Percentiles rank a stretch among this genome's conserved stretches.
These are phyloP conservation scores for Ascochyta koolunga DNA, from an alignment of 2,329 filamentous ascomycete species.

Conservation along the genomic window DNA sequence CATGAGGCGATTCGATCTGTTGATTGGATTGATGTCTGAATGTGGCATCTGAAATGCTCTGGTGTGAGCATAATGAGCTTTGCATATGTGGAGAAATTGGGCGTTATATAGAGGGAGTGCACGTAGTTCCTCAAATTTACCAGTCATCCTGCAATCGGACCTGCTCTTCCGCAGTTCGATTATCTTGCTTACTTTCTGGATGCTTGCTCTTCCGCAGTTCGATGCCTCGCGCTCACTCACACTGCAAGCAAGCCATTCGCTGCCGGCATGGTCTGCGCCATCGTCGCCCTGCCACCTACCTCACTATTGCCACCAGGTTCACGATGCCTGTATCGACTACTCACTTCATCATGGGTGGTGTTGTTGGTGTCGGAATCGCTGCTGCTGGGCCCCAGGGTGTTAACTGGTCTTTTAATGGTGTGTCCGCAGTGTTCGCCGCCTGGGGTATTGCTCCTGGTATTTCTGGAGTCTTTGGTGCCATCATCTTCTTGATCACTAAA, in stretches of 20 bases:
- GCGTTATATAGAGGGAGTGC: constrained; percentile 27
- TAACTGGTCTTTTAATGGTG: constrained; percentile 63
- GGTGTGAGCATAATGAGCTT: constrained; percentile 2
- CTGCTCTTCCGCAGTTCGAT: constrained; percentile 60
- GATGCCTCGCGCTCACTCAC: constrained; percentile 56
- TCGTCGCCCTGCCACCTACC: constrained; percentile 59
- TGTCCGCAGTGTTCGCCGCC: constrained; percentile 63
- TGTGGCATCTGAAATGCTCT: constrained; percentile 14
- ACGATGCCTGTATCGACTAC: constrained; percentile 63
- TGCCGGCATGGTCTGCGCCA: constrained; percentile 60
- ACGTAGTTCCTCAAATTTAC: constrained; percentile 1
- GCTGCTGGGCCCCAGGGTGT: constrained; percentile 61
- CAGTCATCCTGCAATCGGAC: constrained; percentile 21
- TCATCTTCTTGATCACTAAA: constrained; percentile 64
- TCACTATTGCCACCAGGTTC: constrained; percentile 59
- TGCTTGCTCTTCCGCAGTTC: constrained; percentile 60
- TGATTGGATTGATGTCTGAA: constrained; percentile 19
- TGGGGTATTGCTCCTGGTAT: constrained; percentile 67
- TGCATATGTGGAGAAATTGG: constrained; percentile 1
- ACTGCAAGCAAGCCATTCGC: constrained; percentile 57
- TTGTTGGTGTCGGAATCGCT: constrained; percentile 54
- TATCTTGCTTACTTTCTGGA: constrained; percentile 71
- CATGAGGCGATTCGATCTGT: constrained; percentile 17
- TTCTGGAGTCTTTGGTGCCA: constrained; percentile 59
- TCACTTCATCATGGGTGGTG: constrained; percentile 54